These are phyloP conservation scores for Dalbergia cultrata DNA, from an alignment of 306 rosid species.

Conservation along the genomic window DNA sequence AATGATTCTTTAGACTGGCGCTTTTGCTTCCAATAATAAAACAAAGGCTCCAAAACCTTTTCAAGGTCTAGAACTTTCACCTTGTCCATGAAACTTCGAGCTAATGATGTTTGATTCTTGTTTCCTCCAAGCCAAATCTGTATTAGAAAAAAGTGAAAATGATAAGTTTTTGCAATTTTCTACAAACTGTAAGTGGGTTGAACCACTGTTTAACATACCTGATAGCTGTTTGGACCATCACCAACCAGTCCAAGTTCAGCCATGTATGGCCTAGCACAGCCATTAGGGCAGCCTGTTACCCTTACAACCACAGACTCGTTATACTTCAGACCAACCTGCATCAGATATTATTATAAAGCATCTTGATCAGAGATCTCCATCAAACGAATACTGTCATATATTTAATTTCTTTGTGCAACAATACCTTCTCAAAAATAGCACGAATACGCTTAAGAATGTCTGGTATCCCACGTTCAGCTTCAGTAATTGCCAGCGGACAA, in stretches of 20 bases:
- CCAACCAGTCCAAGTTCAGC: constrained; percentile 99
- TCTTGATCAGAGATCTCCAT: constrained; percentile 34
- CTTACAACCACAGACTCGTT: constrained; percentile 89
- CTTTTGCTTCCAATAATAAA: constrained; percentile 89
- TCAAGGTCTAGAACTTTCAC: constrained; percentile 93
- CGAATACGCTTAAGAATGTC: constrained; percentile 92
- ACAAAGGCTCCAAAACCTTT: constrained; percentile 89
- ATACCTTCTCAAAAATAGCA: constrained; percentile 91
- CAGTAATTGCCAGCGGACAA: constrained; percentile 95
- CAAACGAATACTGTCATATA: constrained; percentile 11
- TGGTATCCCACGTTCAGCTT: constrained; percentile 97
- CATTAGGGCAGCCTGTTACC: constrained; percentile 95
- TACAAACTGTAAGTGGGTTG: constrained; percentile 4
- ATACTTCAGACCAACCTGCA: constrained; percentile 94
- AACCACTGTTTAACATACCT: constrained; percentile 64
- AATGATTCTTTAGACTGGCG: constrained; percentile 95
- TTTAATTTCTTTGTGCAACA: constrained; percentile 4
- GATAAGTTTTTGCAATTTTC: constrained; percentile 15
- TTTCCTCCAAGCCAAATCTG: constrained; percentile 99
- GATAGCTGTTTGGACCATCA: constrained; percentile 98
- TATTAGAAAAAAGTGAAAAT: constrained; percentile 19
- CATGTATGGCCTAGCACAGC: constrained; percentile 98
- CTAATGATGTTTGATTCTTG: constrained; percentile 80
- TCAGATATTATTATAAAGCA: constrained; percentile 16
- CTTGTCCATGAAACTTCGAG: constrained; percentile 86